Evolutionary conservation across 306 rosid species (phyloP), one percentile per base, ranked within the genome.

Genomic region (Cicer yamashitae): DNA sequence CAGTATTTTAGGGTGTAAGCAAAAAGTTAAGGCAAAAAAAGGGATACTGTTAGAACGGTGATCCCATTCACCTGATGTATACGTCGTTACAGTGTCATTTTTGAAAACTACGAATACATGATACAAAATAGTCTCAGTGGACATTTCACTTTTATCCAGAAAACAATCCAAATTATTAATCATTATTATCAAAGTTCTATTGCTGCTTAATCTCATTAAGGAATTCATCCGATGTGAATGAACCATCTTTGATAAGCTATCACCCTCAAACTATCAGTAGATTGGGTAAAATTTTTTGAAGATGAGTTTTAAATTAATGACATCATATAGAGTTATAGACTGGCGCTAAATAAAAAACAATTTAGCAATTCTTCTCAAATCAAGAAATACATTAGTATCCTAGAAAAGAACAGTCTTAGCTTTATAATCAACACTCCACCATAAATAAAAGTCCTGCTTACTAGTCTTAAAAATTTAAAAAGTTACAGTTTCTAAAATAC

Each of bases 231-330:
- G 11, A 63, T 46, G 57, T 47, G 50, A 47, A 80, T 38, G 50
- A 76, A 82, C 57, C 74, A 76, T 39, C 65, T 62, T 56, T 67
- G 59, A 43, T 54, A 51, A 53, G 70, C 59, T 39, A 78, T 60
- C 6, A 53, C 12, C 10, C 38, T 60, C 6, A 72, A 18, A 65
- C 38, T 41, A 10, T 10, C 53, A 65, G 10, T 50, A 67, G 25
- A 59, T 48, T 41, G 34, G 9, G 44, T 67, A 43, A 10, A 6
- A 11, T 14, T 61, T 46, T 47, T 77, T 43, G 43, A 69, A 22
- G 47, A 47, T 38, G 15, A 73, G 45, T 43, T 70, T 25, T 9
- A 50, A 75, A 41, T 73, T 41, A 13, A 58, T 45, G 58, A 56
- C 59, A 62, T 53, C 73, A 62, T 30, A 41, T 14, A 47, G 9